Evolutionary conservation across 1,284 basidiomycete species (phyloP).

Genomic region (Abortiporus biennis): DNA sequence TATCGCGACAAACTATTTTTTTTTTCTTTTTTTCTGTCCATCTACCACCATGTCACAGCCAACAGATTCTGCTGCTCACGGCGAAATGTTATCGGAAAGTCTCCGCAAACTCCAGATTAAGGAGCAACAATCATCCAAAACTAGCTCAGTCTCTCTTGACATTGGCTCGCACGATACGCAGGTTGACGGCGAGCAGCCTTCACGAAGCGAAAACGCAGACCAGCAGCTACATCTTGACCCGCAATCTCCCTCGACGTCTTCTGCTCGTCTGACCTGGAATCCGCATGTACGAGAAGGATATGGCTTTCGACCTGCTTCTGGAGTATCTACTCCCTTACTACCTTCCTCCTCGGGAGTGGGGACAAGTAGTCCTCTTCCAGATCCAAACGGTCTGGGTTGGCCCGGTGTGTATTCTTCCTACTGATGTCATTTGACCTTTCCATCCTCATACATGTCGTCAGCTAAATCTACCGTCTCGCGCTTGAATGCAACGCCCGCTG

Average conservation of each 20-base stretch:
- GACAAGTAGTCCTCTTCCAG: slow-evolving; percentile 52
- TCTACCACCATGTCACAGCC: slow-evolving; percentile 18
- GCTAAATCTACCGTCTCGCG: slow-evolving; percentile 89
- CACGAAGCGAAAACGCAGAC: slow-evolving; percentile 14
- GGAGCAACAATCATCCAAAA: slow-evolving; percentile 8
- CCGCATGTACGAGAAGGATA: slow-evolving; percentile 64
- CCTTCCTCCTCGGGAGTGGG: slow-evolving; percentile 19
- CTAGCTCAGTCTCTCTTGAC: slow-evolving; percentile 8
- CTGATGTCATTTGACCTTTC: background rate
- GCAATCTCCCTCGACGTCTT: slow-evolving; percentile 9
- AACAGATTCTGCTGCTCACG: slow-evolving; percentile 15
- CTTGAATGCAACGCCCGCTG: slow-evolving; percentile 71
- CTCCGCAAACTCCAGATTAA: slow-evolving; percentile 24
- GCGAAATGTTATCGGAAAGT: slow-evolving; percentile 22
- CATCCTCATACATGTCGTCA: slow-evolving; percentile 22
- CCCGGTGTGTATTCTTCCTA: slow-evolving; percentile 55
- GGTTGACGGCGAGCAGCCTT: slow-evolving; percentile 9
- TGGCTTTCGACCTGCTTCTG: slow-evolving; percentile 71
- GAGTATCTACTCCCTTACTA: slow-evolving; percentile 55
- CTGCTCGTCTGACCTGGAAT: slow-evolving; percentile 21
- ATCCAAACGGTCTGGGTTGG: slow-evolving; percentile 90
- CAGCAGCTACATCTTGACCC: slow-evolving; percentile 2
- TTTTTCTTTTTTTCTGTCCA: background rate
- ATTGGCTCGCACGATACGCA: slow-evolving; percentile 13
- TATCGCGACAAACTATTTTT: background rate